Evolutionary conservation across 352 stramenopile genomes (phyloP), one percentile per base, ranked within the genome.

Genomic region (Phytophthora foliorum): DNA sequence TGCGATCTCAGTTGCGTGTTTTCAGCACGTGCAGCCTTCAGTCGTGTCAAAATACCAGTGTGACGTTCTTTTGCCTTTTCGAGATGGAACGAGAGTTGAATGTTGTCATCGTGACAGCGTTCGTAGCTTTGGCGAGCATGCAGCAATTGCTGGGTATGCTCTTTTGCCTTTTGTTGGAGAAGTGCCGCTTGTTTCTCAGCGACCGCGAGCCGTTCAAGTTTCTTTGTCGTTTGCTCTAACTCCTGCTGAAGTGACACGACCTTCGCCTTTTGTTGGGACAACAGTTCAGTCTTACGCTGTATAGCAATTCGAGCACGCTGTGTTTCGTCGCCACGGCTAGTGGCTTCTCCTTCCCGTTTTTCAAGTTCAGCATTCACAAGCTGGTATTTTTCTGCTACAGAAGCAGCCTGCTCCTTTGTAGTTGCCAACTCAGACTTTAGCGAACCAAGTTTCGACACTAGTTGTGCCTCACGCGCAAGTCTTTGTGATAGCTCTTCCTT

Each of bases 211-310:
- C 73, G 51, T 3, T 73, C 57, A 16, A 74, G 34, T 16, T 73
- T 78, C 27, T 75, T 67, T 2, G 36, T 32, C 4, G 54, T 52
- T 19, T 61, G 52, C 9, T 85, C 63, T 11, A 87, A 48, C 11
- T 80, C 75, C 6, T 66, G 51, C 17, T 79, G 62, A 16, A 80
- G 62, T 9, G 50, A 61, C 0, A 71, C 57, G 1, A 64, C 50
- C 39, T 80, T 85, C 0, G 10, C 9, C 50, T 87, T 91, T 38
- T 84, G 78, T n/a, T 74, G 59, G 0, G 49, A 42, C 5, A 89
- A 54, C 17, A 91, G 51, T 29, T 91, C 80, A 4, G 69, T 72
- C 52, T 91, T 91, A 4, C 82, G 77, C 52, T 88, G 77, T 5
- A 83, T 22, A 11, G 80, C 68, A 21, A 69, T 53, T 17, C 78